phyloP scores from a whole-genome alignment of 129 eudicot genomes.

The Pulicaria dysenterica region DNA sequence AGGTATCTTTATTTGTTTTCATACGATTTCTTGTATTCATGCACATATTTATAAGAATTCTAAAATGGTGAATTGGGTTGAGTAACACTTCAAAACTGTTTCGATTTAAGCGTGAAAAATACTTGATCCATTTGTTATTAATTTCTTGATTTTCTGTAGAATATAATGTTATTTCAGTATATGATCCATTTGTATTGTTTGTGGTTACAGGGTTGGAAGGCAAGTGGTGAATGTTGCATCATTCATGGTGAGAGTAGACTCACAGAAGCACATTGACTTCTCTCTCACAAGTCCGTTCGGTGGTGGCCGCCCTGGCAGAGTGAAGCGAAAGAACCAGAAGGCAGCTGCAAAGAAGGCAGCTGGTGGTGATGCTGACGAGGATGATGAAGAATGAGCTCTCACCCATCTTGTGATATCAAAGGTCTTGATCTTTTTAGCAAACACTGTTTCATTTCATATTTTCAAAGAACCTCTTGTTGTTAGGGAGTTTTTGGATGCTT shows the following conservation, averaged over 20 bases:
- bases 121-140: too few species aligned
- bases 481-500: conserved; percentile 3
- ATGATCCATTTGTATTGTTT: neutral
- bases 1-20: conserved; percentile 39
- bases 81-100: too few species aligned
- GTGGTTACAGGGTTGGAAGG: conserved; percentile 58
- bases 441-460: neutral
- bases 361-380: conserved; percentile 78
- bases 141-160: too few species aligned
- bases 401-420: neutral
- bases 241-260: conserved; percentile 69
- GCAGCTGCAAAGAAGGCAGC: conserved; percentile 82
- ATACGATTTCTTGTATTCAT: neutral
- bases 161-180: too few species aligned
- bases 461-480: neutral
- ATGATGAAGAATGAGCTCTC: conserved; percentile 58
- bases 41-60: too few species aligned
- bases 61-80: too few species aligned
- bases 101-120: too few species aligned
- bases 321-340: conserved; percentile 76
- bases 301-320: conserved; percentile 80
- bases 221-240: conserved; percentile 81
- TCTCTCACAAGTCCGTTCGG: conserved; percentile 82
- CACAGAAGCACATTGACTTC: conserved; percentile 73
- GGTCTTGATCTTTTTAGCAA: neutral